Evolutionary conservation across 805 yeast genomes (phyloP).

Genomic region (Saturnispora hagleri): DNA sequence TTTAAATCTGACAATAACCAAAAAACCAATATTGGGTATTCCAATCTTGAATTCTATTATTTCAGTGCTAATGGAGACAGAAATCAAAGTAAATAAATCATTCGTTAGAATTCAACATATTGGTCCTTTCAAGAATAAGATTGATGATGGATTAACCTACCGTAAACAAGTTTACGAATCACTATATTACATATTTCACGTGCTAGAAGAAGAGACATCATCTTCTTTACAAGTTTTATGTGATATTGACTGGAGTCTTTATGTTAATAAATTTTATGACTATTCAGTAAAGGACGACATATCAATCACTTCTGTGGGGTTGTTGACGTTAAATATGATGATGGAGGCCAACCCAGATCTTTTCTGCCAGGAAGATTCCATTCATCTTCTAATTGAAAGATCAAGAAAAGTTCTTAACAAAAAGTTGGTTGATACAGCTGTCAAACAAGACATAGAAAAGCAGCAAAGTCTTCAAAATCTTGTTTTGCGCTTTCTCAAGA

Average conservation of each 20-base stretch:
- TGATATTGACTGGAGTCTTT: constrained; percentile 19
- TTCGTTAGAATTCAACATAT: constrained; percentile 61
- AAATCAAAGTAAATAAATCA: constrained; percentile 45
- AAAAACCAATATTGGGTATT: constrained; percentile 38
- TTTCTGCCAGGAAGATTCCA: constrained; percentile 14
- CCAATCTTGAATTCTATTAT: constrained; percentile 38
- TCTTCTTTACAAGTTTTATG: constrained; percentile 12
- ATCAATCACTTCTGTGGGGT: constrained; percentile 45
- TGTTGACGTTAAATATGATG: constrained; percentile 35
- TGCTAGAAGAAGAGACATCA: constrained; percentile 23
- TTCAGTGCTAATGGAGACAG: constrained; percentile 41
- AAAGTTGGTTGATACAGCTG: constrained; percentile 50
- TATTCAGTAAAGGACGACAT: constrained; percentile 53
- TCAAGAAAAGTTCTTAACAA: constrained; percentile 35
- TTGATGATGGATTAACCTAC: constrained; percentile 68
- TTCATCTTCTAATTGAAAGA: constrained; percentile 23
- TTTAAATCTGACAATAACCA: constrained; percentile 50
- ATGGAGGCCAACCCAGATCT: constrained; percentile 25
- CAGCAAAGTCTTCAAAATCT: constrained; percentile 35
- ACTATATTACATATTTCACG: constrained; percentile 42
- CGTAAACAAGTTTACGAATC: constrained; percentile 67
- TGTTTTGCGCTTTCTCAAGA: constrained; percentile 24
- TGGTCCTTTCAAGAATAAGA: constrained; percentile 80
- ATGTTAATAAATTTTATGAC: constrained; percentile 34
- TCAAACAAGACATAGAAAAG: constrained; percentile 58